Conservation (phyloP, 2,329 filamentous ascomycete genomes). For the Colletotrichum sojae region DNA sequence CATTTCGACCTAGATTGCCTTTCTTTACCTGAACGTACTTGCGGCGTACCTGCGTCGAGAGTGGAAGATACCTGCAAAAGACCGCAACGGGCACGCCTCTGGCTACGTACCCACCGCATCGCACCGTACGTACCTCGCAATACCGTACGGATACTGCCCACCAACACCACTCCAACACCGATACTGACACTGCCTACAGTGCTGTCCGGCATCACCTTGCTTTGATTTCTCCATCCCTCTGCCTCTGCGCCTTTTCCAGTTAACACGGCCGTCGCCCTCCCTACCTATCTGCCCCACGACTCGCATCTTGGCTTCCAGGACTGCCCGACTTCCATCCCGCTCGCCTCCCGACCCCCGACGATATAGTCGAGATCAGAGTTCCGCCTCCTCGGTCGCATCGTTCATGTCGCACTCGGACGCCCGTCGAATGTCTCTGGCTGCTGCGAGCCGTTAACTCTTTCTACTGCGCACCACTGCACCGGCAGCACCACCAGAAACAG, state of each 20-base stretch:
- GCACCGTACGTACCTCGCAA: neutral
- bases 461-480: conserved; percentile 5
- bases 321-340: conserved; percentile 17
- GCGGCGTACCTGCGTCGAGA: no score
- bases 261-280: conserved; percentile 8
- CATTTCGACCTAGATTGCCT: no score
- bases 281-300: conserved; percentile 30
- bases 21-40: no score
- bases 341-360: conserved; percentile 18
- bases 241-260: conserved; percentile 6
- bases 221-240: conserved; percentile 3
- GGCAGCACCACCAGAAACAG: conserved; percentile 3
- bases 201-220: conserved; percentile 9
- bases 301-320: conserved; percentile 17
- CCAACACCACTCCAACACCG: no score
- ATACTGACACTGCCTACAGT: neutral
- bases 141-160: neutral
- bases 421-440: conserved; percentile 24
- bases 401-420: conserved; percentile 32
- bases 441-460: conserved; percentile 22
- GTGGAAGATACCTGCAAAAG: neutral
- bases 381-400: conserved; percentile 13
- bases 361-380: conserved; percentile 30
- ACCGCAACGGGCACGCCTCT: conserved; percentile 17
- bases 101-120: conserved; percentile 5